Base-by-base conservation (phyloP, 176 grass and related monocot species). In the Cymbopogon citratus region DNA sequence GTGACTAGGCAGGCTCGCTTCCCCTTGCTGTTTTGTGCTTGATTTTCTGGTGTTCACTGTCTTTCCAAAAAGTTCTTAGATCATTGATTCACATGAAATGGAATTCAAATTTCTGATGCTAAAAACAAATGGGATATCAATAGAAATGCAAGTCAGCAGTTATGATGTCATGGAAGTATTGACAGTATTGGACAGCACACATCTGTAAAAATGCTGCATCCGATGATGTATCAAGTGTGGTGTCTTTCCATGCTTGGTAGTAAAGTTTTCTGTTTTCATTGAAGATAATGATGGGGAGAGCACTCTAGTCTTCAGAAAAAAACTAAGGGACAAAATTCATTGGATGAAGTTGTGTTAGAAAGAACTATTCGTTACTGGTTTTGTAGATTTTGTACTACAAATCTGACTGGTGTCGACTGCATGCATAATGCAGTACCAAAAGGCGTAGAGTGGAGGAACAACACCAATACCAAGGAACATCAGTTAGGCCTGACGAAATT, bases 341-440 rank as follows among this genome's bases (percentile, higher is more conserved):
- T 2, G 21, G 14, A 59, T 89, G 71, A 9, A 29, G 41, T 74
- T 48, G 3, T 70, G 19, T 72, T 80, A 1, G 12, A 43, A 66
- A 85, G 33, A 81, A 85, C 21, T 69, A 49, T 51, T 45, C 2
- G 19, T 88, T 11, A 48, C 24, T 84, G 34, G 40, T 86, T 81
- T 81, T 28, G 24, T 83, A 48, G n/a, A 75, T 66, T 71, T 68
- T 74, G 4, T 83, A 48, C 10, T 66, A 60, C 73, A 52, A 59
- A 49, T 60, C 52, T 83, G 14, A 56, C 48, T 81, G 23, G 48
- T 63, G 51, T 71, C 70, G 48, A 41, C 34, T 89, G 12, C 52
- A 75, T 89, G 66, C 48, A 66, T 81, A 89, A 48, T 86, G 81
- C 81, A 94, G 92, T 79, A 65, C 14, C 29, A 91, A 94, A 85